Conservation (phyloP, 2,329 filamentous ascomycete genomes). For the Colletotrichum abscissum region DNA sequence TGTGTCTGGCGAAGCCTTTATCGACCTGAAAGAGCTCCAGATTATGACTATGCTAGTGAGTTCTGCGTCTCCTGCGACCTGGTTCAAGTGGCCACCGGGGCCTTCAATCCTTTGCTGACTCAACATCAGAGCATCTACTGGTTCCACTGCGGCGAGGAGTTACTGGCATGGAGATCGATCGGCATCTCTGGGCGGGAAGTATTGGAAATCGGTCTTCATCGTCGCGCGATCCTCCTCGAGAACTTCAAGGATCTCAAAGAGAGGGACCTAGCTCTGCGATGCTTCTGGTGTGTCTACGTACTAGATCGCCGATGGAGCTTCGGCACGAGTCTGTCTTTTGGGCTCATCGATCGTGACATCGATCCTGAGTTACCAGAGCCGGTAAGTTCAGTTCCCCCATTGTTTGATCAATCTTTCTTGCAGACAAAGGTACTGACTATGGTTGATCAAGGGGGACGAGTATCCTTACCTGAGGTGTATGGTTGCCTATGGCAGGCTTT, state of each 20-base stretch:
- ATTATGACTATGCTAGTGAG: slow-evolving; percentile 45
- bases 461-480: slow-evolving; percentile 57
- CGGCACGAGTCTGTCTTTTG: slow-evolving; percentile 61
- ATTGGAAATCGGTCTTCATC: slow-evolving; percentile 61
- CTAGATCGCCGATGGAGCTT: slow-evolving; percentile 64
- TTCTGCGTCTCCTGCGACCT: neutral
- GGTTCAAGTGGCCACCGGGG: rapidly evolving
- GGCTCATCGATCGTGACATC: slow-evolving; percentile 59
- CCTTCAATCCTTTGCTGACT: neutral
- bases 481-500: slow-evolving; percentile 58
- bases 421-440: rapidly evolving
- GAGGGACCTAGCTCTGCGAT: slow-evolving; percentile 46
- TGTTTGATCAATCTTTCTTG: neutral
- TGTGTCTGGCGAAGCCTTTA: slow-evolving; percentile 40
- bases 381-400: slow-evolving; percentile 39
- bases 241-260: slow-evolving; percentile 47
- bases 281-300: slow-evolving; percentile 64
- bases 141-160: slow-evolving; percentile 60
- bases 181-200: slow-evolving; percentile 57
- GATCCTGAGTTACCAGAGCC: slow-evolving; percentile 59
- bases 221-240: slow-evolving; percentile 54
- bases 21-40: slow-evolving; percentile 48
- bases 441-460: slow-evolving; percentile 41
- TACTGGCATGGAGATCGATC: slow-evolving; percentile 60
- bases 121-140: slow-evolving; percentile 50